Conservation (phyloP, 1,284 basidiomycete species). For the Athelia psychrophila region DNA sequence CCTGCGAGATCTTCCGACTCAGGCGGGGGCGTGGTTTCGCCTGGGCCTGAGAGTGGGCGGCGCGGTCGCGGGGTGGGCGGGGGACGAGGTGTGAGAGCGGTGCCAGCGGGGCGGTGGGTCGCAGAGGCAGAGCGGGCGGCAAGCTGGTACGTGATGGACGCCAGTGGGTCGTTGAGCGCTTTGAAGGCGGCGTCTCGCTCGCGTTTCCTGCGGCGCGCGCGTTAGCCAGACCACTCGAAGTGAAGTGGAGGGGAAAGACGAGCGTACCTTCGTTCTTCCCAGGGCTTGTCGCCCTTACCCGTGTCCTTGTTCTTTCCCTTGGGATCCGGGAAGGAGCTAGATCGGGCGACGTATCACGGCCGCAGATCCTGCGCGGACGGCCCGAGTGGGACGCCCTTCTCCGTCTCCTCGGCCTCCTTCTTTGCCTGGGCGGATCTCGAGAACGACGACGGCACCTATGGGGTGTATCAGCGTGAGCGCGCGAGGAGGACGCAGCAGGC, state of each 20-base stretch:
- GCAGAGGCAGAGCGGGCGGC: slow-evolving; percentile 33
- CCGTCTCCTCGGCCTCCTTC: slow-evolving; percentile 50
- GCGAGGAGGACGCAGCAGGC: not conserved
- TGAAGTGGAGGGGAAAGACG: too few species aligned
- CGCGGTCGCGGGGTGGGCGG: slow-evolving; percentile 5
- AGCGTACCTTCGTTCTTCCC: too few species aligned
- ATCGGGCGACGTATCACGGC: slow-evolving; percentile 62
- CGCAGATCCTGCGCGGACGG: slow-evolving; percentile 72
- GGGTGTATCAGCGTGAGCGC: not conserved
- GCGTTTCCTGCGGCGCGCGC: slow-evolving; percentile 7
- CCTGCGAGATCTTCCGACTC: too few species aligned
- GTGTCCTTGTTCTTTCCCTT: slow-evolving; percentile 6
- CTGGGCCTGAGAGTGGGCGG: too few species aligned
- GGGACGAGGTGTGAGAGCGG: slow-evolving; percentile 15
- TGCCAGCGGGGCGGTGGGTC: slow-evolving; percentile 17
- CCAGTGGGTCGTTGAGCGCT: slow-evolving; percentile 65
- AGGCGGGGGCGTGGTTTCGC: too few species aligned
- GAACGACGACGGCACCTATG: slow-evolving; percentile 36
- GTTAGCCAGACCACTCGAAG: too few species aligned
- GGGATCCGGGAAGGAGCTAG: slow-evolving; percentile 15
- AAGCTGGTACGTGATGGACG: slow-evolving; percentile 68
- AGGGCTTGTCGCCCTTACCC: not conserved
- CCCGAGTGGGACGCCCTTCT: slow-evolving; percentile 69
- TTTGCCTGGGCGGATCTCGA: slow-evolving; percentile 41
- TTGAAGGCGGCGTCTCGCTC: slow-evolving; percentile 43